Evolutionary conservation across 257 asterid species (phyloP).

Genomic region (Rauvolfia tetraphylla): DNA sequence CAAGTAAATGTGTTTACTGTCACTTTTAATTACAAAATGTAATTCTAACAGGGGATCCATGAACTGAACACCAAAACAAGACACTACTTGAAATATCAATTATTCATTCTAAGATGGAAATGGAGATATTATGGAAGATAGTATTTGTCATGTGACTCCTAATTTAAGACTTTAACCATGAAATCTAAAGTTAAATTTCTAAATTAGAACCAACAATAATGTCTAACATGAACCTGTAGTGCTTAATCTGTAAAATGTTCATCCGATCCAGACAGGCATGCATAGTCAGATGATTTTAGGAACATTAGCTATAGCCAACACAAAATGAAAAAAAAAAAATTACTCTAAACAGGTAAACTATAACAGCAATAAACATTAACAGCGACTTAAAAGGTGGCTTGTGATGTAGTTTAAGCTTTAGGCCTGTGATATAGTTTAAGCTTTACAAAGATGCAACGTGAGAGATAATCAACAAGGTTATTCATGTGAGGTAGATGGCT

Average conservation of each 20-base stretch:
- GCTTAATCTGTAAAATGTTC: background rate
- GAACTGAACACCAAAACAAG: background rate
- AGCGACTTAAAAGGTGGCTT: background rate
- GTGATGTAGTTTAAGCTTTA: too few species aligned
- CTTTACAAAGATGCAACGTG: background rate
- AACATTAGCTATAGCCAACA: background rate
- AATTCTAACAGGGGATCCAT: background rate
- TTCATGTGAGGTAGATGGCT: too few species aligned
- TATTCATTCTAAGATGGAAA: background rate
- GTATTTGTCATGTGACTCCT: background rate
- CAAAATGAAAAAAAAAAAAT: background rate
- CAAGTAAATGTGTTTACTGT: background rate
- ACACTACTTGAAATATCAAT: background rate
- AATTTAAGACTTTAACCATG: background rate
- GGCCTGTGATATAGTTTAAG: too few species aligned
- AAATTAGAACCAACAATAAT: background rate
- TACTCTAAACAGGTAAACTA: background rate
- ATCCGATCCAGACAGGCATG: background rate
- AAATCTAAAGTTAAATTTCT: background rate
- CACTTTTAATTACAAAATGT: constrained; percentile 2
- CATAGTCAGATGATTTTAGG: background rate
- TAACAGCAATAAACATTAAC: background rate
- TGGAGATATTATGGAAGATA: background rate
- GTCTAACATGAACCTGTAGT: background rate
- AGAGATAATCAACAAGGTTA: too few species aligned